Evolutionary conservation across 2,329 filamentous ascomycete species (phyloP), one percentile per base, ranked within the genome.

Genomic region (Botrytis medusae): DNA sequence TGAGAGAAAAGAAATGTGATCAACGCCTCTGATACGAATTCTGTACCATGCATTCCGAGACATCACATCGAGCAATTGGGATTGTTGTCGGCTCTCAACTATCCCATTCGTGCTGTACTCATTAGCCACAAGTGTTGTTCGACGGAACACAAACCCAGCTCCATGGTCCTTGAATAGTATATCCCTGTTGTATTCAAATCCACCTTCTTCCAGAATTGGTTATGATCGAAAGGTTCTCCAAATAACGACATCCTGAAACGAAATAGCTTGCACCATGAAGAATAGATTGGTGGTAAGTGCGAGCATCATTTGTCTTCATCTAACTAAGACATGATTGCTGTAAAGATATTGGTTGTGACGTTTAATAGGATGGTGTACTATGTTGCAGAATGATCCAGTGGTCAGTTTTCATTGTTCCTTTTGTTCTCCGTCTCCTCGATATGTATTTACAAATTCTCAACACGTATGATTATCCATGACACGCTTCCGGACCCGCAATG

Each of bases 1-100:
- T 29, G 29, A 57, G 25, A 54, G 57, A 40, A 68, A 68, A n/a
- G 25, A 48, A 57, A 68, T 54, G 64, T 68, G 64, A 68, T 68
- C 64, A 54, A 57, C 48, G 64, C 46, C 48, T 40, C 46, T 22
- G 25, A 32, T 54, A 40, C 34, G 14, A 54, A 40, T 29, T 25
- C 25, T 34, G 62, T 64, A 46, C 40, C 9, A 46, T 32, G 18
- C 34, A 25, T 42, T 54, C 34, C 57, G 64, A 68, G 64, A 57
- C 64, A 68, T 42, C 25, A 29, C n/a, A 22, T 57, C 25, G 16
- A 68, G 64, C 9, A 32, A 29, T 54, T 40, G 64, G 64, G 64
- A 40, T 40, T 57, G 34, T 42, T 29, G 32, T 67, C 46, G 46
- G 64, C 40, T 68, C 46, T 67, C 46, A 54, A 67, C 4, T 54